Conservation (phyloP, 208 protist species). For the Trichomonas tenax region DNA sequence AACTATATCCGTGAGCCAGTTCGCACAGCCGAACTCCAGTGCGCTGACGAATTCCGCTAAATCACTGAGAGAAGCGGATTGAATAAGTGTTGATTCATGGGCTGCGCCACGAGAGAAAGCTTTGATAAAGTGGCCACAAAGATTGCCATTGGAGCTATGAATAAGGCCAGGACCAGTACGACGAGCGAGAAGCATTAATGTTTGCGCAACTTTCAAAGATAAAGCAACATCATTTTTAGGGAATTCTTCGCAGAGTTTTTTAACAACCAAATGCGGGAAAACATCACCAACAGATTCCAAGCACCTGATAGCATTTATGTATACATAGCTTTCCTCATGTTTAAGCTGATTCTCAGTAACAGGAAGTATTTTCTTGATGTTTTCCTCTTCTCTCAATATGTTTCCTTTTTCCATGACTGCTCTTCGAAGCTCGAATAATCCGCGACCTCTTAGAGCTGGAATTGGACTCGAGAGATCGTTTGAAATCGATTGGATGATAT, state of each 20-base stretch:
- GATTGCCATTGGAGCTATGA: background rate
- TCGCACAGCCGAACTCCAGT: background rate
- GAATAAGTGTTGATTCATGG: background rate
- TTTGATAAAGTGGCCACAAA: conserved; percentile 2
- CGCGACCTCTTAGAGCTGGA: background rate
- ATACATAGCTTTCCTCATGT: background rate
- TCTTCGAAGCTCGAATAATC: background rate
- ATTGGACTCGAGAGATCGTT: background rate
- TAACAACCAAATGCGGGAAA: background rate
- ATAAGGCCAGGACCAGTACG: background rate
- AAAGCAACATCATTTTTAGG: background rate
- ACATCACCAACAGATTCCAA: conserved; percentile 5
- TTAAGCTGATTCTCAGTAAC: background rate
- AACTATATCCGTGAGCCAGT: background rate
- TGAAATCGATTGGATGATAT: background rate
- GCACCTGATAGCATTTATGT: background rate
- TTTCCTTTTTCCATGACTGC: background rate
- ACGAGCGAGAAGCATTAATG: background rate
- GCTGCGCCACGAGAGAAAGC: background rate
- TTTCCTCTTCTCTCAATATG: background rate
- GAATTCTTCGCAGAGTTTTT: background rate
- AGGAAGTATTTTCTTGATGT: background rate
- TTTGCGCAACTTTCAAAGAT: background rate
- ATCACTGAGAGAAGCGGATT: background rate
- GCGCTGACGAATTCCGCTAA: background rate